A percentile compares a stretch with the other conserved stretches of the same genome.
phyloP scores from a whole-genome alignment of 2,329 filamentous ascomycete genomes.

The Shiraia sp. region DNA sequence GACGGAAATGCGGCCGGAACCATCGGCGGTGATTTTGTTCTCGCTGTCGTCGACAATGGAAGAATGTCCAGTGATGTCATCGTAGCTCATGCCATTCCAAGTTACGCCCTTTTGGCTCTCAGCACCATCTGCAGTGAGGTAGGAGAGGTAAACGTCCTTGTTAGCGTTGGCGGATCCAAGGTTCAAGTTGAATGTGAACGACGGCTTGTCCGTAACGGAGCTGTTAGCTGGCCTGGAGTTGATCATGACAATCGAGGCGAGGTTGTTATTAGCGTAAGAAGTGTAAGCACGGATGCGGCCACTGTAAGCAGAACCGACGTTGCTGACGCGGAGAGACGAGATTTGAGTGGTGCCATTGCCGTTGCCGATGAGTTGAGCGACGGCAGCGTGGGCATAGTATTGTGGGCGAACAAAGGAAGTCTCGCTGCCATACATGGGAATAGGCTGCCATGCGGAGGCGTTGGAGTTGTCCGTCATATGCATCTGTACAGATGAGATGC shows the following conservation, averaged over 20 bases:
- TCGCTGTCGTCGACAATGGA: slow-evolving; percentile 39
- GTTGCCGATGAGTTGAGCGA: slow-evolving; percentile 55
- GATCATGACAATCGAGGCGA: slow-evolving; percentile 52
- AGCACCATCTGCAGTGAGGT: slow-evolving; percentile 52
- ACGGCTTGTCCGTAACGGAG: slow-evolving; percentile 44
- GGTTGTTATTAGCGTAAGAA: slow-evolving; percentile 49
- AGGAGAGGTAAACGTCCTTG: slow-evolving; percentile 52
- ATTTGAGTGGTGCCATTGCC: slow-evolving; percentile 53
- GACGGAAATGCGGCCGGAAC: slow-evolving; percentile 28
- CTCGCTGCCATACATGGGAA: slow-evolving; percentile 43
- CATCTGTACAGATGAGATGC: slow-evolving; percentile 54
- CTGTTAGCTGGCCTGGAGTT: slow-evolving; percentile 51
- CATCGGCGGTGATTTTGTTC: slow-evolving; percentile 28
- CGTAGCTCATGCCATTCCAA: slow-evolving; percentile 55
- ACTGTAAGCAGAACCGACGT: slow-evolving; percentile 42
- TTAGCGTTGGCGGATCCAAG: slow-evolving; percentile 46
- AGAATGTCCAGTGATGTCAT: slow-evolving; percentile 48
- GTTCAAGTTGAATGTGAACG: slow-evolving; percentile 48
- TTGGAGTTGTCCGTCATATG: slow-evolving; percentile 61
- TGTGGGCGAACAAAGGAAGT: slow-evolving; percentile 53
- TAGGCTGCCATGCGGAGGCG: slow-evolving; percentile 56
- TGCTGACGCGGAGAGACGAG: slow-evolving; percentile 36
- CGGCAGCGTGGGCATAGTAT: slow-evolving; percentile 58
- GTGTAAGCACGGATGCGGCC: slow-evolving; percentile 51
- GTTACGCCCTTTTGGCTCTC: slow-evolving; percentile 49